Evolutionary conservation across 1,284 basidiomycete species (phyloP), one percentile per base, ranked within the genome.

Genomic region (Sporisorium reilianum): DNA sequence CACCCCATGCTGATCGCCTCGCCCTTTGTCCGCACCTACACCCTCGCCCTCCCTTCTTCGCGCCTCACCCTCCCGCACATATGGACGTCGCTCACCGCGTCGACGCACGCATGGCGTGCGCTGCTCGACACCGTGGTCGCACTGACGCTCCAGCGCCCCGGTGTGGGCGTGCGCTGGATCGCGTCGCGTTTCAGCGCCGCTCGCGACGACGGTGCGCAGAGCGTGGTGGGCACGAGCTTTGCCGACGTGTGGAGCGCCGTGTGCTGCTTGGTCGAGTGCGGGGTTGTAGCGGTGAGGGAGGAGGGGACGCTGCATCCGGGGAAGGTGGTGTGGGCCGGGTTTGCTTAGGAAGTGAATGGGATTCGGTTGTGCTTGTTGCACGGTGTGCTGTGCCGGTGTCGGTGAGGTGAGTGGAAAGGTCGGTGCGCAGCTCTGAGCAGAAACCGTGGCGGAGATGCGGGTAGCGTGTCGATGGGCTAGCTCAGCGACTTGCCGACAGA

Each of bases 51-150:
- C 34, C 58, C 64, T 18, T 32, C 25, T 4, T 22, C 30, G 25
- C 7, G 5, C 0, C 28, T n/a, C 22, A 30, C 55, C 0, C 36
- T 74, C 0, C 71, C 71, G 16, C 71, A 68, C 41, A 46, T 62
- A 16, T 74, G 65, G 65, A 62, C 62, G 0, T 62, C 71, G 1
- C 65, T 74, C 56, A 16, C 5, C 2, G 41, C 54, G 11, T 46
- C 49, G 6, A 18, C 16, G 11, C 2, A 18, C 1, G 18, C 20
- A 11, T 75, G 67, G 73, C 14, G 55, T 2, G 3, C 36, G 5
- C 40, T 64, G 10, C 55, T 75, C 5, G 61, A 67, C 7, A 50
- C 55, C 1, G 1, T 67, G 18, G 48, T 63, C 0, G 34, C 44
- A 9, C 20, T 56, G 6, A 32, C 22, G 10, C 20, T 60, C 12